Evolutionary conservation across 306 rosid genomes (phyloP), one percentile per base, ranked within the genome.

Genomic region (Vigna nakashimae): DNA sequence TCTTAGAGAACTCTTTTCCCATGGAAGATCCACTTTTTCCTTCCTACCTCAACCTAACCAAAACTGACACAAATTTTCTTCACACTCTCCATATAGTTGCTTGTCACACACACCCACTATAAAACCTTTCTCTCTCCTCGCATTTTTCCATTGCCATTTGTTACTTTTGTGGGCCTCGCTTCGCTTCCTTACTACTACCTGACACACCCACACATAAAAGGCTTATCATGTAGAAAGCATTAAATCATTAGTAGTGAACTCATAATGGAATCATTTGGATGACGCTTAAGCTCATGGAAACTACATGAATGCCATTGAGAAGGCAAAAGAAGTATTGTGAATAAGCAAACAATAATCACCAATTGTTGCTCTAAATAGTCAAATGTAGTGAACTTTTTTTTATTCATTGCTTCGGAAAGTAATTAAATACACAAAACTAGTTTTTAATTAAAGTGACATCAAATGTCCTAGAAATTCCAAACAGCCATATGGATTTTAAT

Each of bases 271-370:
- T 13, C 17, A 53, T 10, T 15, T 55, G 49, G 38, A 20, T 14
- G 51, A 66, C 65, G 65, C 43, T 64, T 42, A 50, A 50, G 80
- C 16, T 13, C 38, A 26, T 43, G 62, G 62, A 38, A 53, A 17
- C 40, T 18, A 36, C 66, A 40, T 22, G 57, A 74, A 28, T 74
- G 58, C 17, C 58, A 24, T 16, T 62, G 2, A 70, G 26, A 70
- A 17, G 75, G 48, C 30, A 51, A 70, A 49, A 59, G 15, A 50
- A 51, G 8, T 11, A 9, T 46, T 34, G 13, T 4, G 0, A 17
- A 62, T 49, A 50, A 30, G 60, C 18, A 17, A 5, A 65, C 15
- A 12, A 24, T 43, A 49, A 63, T 67, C 56, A 28, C 30, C 40
- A 10, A 65, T 36, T 42, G 56, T 52, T 7, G 42, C 55, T 24